These are phyloP conservation scores for Penicillium waksmanii DNA, from an alignment of 495 filamentous ascomycete genomes.

Conservation along the genomic window DNA sequence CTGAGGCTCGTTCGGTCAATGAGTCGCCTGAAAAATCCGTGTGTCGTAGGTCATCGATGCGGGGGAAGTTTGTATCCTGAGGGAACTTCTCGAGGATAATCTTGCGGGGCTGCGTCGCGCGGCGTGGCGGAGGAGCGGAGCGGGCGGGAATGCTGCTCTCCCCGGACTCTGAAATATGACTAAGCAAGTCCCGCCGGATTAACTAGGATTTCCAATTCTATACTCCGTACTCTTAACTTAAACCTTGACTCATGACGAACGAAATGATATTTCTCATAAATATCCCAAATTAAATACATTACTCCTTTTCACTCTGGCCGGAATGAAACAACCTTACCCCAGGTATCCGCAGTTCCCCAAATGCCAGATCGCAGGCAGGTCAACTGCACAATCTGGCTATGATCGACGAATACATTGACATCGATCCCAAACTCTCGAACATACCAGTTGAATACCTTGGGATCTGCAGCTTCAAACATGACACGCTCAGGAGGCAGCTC, in stretches of 20 bases:
- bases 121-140: slow-evolving; percentile 4
- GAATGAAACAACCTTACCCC: slow-evolving; percentile 60
- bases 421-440: slow-evolving; percentile 62
- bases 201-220: neutral
- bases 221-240: neutral
- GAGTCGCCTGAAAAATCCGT: neutral
- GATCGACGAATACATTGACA: slow-evolving; percentile 64
- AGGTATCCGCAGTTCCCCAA: slow-evolving; percentile 61
- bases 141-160: neutral
- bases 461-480: slow-evolving; percentile 67
- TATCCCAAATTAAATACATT: neutral
- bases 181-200: slow-evolving; percentile 9
- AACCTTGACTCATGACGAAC: neutral
- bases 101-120: no score
- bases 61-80: neutral
- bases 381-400: slow-evolving; percentile 63
- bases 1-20: slow-evolving; percentile 16
- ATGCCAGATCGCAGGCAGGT: slow-evolving; percentile 57
- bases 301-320: slow-evolving; percentile 28
- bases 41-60: slow-evolving; percentile 12
- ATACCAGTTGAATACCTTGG: slow-evolving; percentile 63
- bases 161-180: slow-evolving; percentile 6
- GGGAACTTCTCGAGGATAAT: no score
- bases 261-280: no score
- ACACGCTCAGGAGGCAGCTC: slow-evolving; percentile 57